Evolutionary conservation across 1,284 basidiomycete species (phyloP).

Genomic region (Microstroma glucosiphilum): DNA sequence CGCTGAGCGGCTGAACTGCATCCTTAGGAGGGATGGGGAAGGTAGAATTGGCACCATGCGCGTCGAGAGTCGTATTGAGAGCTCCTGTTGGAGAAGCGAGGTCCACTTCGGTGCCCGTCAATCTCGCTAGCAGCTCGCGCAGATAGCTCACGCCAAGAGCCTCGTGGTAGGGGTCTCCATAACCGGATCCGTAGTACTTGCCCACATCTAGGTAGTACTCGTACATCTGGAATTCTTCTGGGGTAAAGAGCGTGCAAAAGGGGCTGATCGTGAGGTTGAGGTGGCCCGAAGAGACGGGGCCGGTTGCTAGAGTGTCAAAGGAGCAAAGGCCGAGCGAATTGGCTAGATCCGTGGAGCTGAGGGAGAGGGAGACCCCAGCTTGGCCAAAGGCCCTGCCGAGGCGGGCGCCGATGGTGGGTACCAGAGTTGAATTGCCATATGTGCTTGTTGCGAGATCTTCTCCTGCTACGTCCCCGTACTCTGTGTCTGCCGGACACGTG

Average conservation of each 20-base stretch:
- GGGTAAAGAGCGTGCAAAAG: slow-evolving; percentile 18
- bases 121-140: slow-evolving; percentile 20
- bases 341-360: slow-evolving; percentile 17
- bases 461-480: slow-evolving; percentile 2
- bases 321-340: slow-evolving; percentile 16
- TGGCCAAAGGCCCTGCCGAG: slow-evolving; percentile 9
- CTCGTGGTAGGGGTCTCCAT: slow-evolving; percentile 19
- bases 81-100: slow-evolving; percentile 13
- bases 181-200: slow-evolving; percentile 22
- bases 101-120: slow-evolving; percentile 7
- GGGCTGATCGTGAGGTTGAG: slow-evolving; percentile 12
- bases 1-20: not conserved
- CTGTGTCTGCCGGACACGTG: slow-evolving; percentile 15
- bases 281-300: slow-evolving; percentile 11
- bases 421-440: slow-evolving; percentile 17
- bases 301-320: slow-evolving; percentile 19
- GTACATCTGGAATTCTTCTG: slow-evolving; percentile 18
- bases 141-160: slow-evolving; percentile 16
- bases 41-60: slow-evolving; percentile 2
- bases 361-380: slow-evolving; percentile 12
- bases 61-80: slow-evolving; percentile 22
- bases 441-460: slow-evolving; percentile 15
- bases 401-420: slow-evolving; percentile 15
- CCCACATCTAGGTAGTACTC: slow-evolving; percentile 19
- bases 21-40: slow-evolving; percentile 14